Percentiles rank a stretch among this genome's conserved stretches.
Evolutionary conservation across 2,329 filamentous ascomycete genomes (phyloP).

Genomic region (Bipolaris oryzae): DNA sequence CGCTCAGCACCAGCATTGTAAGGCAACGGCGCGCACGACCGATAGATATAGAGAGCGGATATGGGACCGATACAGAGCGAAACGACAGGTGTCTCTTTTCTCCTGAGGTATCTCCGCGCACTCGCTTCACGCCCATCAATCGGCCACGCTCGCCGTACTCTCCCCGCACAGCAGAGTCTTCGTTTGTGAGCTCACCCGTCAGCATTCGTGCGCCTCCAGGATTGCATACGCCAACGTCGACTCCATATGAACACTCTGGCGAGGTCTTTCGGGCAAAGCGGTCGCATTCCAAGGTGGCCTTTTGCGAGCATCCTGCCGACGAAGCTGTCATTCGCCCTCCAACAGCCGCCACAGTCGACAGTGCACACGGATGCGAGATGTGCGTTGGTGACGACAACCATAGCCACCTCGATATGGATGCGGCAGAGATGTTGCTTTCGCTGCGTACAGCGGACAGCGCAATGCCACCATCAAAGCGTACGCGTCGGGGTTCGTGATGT

Average conservation of each 20-base stretch:
- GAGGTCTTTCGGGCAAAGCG: conserved; percentile 33
- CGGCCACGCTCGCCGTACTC: conserved; percentile 24
- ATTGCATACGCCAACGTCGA: conserved; percentile 21
- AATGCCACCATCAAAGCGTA: conserved; percentile 37
- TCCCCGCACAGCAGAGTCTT: conserved; percentile 16
- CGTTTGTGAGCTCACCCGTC: conserved; percentile 19
- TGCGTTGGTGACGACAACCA: conserved; percentile 11
- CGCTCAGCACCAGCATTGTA: conserved; percentile 15
- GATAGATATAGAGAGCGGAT: conserved; percentile 49
- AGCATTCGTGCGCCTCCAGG: conserved; percentile 5
- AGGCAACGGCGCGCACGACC: conserved; percentile 21
- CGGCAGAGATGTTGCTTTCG: conserved; percentile 45
- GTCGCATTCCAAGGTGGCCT: conserved; percentile 33
- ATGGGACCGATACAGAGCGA: conserved; percentile 51
- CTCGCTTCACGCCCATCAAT: conserved; percentile 52
- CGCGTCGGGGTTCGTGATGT: conserved; percentile 35
- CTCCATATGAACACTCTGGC: conserved; percentile 15
- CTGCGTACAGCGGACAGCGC: conserved; percentile 33
- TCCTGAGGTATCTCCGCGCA: conserved; percentile 49
- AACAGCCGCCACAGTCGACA: conserved; percentile 11
- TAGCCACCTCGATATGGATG: conserved; percentile 38
- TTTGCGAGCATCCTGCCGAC: conserved; percentile 4
- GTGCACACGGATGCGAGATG: conserved; percentile 5
- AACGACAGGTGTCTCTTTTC: conserved; percentile 48
- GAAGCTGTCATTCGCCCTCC: conserved; percentile 11